These are phyloP conservation scores for Lasiodiplodia sp. DNA, from an alignment of 2,329 filamentous ascomycete species.

Conservation along the genomic window DNA sequence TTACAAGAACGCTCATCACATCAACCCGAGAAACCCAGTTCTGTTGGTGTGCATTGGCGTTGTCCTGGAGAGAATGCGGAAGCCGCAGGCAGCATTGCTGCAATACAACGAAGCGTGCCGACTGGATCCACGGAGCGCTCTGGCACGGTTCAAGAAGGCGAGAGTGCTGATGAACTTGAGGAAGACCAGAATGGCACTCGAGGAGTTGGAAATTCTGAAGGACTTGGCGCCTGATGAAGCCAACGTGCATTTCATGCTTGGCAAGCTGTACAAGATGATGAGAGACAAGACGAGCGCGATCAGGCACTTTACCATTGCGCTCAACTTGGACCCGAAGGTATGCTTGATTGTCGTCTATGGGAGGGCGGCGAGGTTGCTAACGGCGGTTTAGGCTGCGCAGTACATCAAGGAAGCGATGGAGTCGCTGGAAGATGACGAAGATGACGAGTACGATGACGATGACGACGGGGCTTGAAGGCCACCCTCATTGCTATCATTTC, in stretches of 20 bases:
- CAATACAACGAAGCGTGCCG: conserved; percentile 85
- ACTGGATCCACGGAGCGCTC: conserved; percentile 78
- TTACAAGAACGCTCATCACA: conserved; percentile 84
- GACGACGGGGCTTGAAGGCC: conserved; percentile 33
- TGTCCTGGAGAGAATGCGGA: conserved; percentile 84
- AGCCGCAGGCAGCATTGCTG: conserved; percentile 76
- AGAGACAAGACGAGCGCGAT: conserved; percentile 76
- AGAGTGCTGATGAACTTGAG: conserved; percentile 80
- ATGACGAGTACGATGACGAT: conserved; percentile 60
- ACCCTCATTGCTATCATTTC: conserved; percentile 8
- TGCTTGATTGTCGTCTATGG: neutral
- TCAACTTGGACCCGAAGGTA: conserved; percentile 97
- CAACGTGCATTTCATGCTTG: conserved; percentile 93
- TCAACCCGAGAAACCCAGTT: conserved; percentile 94
- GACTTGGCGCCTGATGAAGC: conserved; percentile 93
- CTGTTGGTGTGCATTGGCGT: conserved; percentile 91
- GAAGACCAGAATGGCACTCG: conserved; percentile 73
- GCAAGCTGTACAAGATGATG: conserved; percentile 71
- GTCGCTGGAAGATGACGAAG: conserved; percentile 78
- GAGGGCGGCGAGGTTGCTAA: conserved; percentile 28
- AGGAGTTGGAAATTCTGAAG: conserved; percentile 86
- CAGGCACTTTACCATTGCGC: conserved; percentile 89
- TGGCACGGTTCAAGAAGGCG: conserved; percentile 93
- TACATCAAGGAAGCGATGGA: conserved; percentile 98
- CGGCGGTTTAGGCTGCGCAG: conserved; percentile 74